These are phyloP conservation scores for Chalciporus piperatus DNA, from an alignment of 768 basidiomycete species.

Conservation along the genomic window DNA sequence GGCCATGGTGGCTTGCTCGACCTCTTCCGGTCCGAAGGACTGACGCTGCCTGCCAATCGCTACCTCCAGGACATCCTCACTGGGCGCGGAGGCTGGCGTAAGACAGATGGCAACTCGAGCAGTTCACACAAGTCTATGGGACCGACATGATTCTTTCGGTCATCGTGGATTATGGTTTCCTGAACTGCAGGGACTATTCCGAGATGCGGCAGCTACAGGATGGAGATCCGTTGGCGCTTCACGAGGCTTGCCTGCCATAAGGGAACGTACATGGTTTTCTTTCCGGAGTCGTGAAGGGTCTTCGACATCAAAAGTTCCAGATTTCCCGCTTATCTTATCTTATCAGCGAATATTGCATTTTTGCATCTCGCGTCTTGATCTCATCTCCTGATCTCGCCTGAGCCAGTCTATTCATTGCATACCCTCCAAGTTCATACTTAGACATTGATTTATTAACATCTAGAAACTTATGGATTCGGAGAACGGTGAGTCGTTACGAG, in stretches of 20 bases:
- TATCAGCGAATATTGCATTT: no score
- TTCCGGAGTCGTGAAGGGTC: conserved; percentile 12
- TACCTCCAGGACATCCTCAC: conserved; percentile 4
- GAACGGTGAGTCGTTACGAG: conserved; percentile 10
- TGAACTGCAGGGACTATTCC: conserved; percentile 8
- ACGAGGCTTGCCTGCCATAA: conserved; percentile 35
- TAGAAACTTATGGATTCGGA: conserved; percentile 13
- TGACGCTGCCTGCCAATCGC: background rate
- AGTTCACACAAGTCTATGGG: background rate
- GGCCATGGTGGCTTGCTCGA: background rate
- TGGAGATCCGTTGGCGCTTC: conserved; percentile 33
- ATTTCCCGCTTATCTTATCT: no score
- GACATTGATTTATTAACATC: no score
- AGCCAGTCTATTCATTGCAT: no score
- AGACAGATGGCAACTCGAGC: conserved; percentile 14
- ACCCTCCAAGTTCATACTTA: no score
- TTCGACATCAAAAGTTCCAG: conserved; percentile 13
- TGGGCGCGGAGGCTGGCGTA: background rate
- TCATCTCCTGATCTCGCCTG: no score
- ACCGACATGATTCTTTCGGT: background rate
- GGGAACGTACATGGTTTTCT: conserved; percentile 33
- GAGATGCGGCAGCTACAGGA: conserved; percentile 18
- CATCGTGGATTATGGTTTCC: conserved; percentile 13
- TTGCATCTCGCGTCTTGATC: no score
- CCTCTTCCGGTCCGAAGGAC: conserved; percentile 4